Evolutionary conservation across 2,329 filamentous ascomycete species (phyloP).

Genomic region (Clonostachys rhizophaga): DNA sequence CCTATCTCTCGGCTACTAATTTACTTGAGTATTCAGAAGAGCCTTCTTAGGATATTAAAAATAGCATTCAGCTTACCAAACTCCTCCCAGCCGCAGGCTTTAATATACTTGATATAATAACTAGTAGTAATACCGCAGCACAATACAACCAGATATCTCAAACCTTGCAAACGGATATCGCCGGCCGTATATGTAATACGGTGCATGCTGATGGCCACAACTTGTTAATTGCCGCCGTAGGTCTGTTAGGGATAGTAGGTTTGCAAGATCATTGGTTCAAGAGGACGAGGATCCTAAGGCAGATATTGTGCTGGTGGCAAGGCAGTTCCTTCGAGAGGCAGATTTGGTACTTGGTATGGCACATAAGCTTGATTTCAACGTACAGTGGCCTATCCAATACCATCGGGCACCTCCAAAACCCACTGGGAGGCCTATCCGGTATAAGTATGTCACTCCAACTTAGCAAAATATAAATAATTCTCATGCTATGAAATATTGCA

Average conservation of each 20-base stretch:
- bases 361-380: too few species aligned
- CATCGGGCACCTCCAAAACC: too few species aligned
- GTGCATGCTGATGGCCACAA: conserved; percentile 39
- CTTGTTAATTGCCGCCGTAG: conserved; percentile 69
- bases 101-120: conserved; percentile 79
- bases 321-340: too few species aligned
- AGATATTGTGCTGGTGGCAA: too few species aligned
- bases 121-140: conserved; percentile 62
- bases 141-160: conserved; percentile 58
- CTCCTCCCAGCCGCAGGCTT: conserved; percentile 68
- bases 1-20: conserved; percentile 58
- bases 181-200: conserved; percentile 65
- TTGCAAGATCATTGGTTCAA: too few species aligned
- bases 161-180: conserved; percentile 68
- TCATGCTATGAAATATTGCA: too few species aligned
- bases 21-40: conserved; percentile 47
- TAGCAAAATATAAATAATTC: too few species aligned
- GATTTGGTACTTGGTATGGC: too few species aligned
- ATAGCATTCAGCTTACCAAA: conserved; percentile 33
- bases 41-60: conserved; percentile 61
- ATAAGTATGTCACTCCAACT: too few species aligned
- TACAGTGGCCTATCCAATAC: too few species aligned
- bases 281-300: too few species aligned
- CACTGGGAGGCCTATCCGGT: too few species aligned
- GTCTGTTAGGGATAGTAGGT: conserved; percentile 22